These are phyloP conservation scores for Arthroderma sp. DNA, from an alignment of 2,329 filamentous ascomycete genomes.

Conservation along the genomic window DNA sequence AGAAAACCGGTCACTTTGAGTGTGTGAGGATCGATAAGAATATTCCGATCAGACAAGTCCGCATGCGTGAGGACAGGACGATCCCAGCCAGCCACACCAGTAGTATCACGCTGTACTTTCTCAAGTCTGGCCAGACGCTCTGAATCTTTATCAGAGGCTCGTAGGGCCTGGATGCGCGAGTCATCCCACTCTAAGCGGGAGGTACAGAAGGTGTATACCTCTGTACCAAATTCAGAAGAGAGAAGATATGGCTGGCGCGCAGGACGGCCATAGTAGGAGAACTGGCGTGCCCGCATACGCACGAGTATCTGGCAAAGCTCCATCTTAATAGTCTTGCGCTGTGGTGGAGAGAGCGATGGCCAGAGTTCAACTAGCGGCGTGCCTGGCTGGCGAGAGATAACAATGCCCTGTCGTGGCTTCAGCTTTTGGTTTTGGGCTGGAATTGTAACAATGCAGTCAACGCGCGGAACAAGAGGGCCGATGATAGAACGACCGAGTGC, in stretches of 20 bases:
- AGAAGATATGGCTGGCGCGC: conserved; percentile 12
- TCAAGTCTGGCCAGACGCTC: conserved; percentile 12
- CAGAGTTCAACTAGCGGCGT: conserved; percentile 13
- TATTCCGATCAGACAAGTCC: conserved; percentile 15
- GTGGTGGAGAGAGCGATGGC: conserved; percentile 12
- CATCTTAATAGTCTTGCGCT: conserved; percentile 11
- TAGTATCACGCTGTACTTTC: conserved; percentile 14
- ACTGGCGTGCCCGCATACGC: conserved; percentile 11
- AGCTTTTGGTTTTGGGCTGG: not conserved
- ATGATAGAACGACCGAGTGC: conserved; percentile 12
- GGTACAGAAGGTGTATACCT: conserved; percentile 7
- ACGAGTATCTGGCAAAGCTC: conserved; percentile 7
- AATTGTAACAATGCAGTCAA: conserved; percentile 7
- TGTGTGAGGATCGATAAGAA: conserved; percentile 14
- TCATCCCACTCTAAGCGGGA: conserved; percentile 15
- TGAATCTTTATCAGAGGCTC: not conserved
- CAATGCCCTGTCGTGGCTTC: not conserved
- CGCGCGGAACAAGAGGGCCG: conserved; percentile 12
- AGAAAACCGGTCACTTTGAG: conserved; percentile 14
- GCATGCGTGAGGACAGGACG: conserved; percentile 13
- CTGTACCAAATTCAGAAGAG: not conserved
- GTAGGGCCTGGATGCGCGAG: conserved; percentile 12
- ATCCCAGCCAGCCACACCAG: conserved; percentile 10
- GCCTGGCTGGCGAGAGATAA: conserved; percentile 12
- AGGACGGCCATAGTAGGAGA: conserved; percentile 15